Evolutionary conservation across 1,139 yeast genomes (phyloP).

Genomic region (Williopsis jadinii): DNA sequence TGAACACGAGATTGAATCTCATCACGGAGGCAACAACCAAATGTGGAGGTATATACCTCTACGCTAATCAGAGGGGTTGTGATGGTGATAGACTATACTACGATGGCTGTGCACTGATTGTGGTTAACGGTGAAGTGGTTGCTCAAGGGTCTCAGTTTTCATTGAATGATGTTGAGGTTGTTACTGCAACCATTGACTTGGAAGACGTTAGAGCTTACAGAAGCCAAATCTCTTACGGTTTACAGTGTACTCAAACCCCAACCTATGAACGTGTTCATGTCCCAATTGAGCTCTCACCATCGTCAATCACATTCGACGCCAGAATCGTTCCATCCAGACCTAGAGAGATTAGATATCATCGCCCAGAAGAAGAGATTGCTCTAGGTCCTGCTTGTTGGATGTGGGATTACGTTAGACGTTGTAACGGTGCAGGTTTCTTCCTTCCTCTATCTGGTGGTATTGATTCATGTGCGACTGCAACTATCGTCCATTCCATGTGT

Average conservation of each 20-base stretch:
- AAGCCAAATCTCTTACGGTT: conserved; percentile 62
- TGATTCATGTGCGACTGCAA: conserved; percentile 96
- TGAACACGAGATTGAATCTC: conserved; percentile 74
- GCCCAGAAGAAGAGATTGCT: conserved; percentile 94
- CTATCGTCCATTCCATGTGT: conserved; percentile 92
- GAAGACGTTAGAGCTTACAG: conserved; percentile 87
- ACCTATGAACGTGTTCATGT: conserved; percentile 56
- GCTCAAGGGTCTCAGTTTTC: conserved; percentile 94
- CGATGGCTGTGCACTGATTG: conserved; percentile 94
- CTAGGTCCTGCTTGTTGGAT: conserved; percentile 99
- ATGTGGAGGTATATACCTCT: conserved; percentile 92
- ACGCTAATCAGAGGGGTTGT: conserved; percentile 94
- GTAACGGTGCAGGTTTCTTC: conserved; percentile 84
- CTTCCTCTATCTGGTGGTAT: conserved; percentile 95
- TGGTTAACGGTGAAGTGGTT: conserved; percentile 82
- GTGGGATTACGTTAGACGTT: conserved; percentile 94
- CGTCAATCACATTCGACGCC: conserved; percentile 52
- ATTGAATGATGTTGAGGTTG: conserved; percentile 83
- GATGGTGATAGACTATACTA: conserved; percentile 96
- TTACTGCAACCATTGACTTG: conserved; percentile 87
- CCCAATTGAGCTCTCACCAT: conserved; percentile 56
- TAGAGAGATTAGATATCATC: conserved; percentile 51
- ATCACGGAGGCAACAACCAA: conserved; percentile 90
- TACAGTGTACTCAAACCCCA: conserved; percentile 53
- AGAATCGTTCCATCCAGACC: conserved; percentile 52